These are phyloP conservation scores for Suillus placidus DNA, from an alignment of 768 basidiomycete genomes.

Conservation along the genomic window DNA sequence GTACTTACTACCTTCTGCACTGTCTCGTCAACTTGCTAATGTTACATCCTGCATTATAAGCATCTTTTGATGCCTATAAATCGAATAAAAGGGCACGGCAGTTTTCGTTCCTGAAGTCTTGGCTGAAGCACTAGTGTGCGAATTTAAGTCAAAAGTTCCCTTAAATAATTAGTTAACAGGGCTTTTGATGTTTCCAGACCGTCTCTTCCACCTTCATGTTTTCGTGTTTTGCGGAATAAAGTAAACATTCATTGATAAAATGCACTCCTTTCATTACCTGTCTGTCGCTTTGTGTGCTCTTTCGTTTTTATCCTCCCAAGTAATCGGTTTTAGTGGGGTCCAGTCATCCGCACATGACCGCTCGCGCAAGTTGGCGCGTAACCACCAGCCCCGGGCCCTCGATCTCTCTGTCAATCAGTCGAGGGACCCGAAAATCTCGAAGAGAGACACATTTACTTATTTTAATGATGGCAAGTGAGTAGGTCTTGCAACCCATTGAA, in stretches of 20 bases:
- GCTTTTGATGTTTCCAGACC: not conserved
- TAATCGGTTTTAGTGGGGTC: conserved; percentile 5
- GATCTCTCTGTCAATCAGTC: conserved; percentile 15
- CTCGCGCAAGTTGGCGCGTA: conserved; percentile 11
- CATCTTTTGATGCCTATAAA: not conserved
- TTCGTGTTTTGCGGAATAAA: conserved; percentile 7
- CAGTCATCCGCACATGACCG: conserved; percentile 17
- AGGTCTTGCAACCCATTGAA: not conserved
- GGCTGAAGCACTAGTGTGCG: not conserved
- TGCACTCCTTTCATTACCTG: conserved; percentile 30
- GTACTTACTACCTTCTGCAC: not conserved
- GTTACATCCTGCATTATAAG: not conserved
- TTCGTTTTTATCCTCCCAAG: conserved; percentile 17
- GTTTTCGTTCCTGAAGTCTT: conserved; percentile 19
- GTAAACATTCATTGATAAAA: conserved; percentile 23
- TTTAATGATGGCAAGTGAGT: conserved; percentile 31
- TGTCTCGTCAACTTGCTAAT: not conserved
- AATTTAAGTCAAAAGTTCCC: not conserved
- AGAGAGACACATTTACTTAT: conserved; percentile 27
- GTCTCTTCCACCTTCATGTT: conserved; percentile 6
- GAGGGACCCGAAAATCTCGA: conserved; percentile 15
- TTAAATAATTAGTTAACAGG: not conserved
- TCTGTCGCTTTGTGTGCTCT: conserved; percentile 26
- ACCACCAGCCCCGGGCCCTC: conserved; percentile 1
- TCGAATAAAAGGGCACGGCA: not conserved